Evolutionary conservation across 768 basidiomycete genomes (phyloP).

Genomic region (Phaeotremella skinneri): DNA sequence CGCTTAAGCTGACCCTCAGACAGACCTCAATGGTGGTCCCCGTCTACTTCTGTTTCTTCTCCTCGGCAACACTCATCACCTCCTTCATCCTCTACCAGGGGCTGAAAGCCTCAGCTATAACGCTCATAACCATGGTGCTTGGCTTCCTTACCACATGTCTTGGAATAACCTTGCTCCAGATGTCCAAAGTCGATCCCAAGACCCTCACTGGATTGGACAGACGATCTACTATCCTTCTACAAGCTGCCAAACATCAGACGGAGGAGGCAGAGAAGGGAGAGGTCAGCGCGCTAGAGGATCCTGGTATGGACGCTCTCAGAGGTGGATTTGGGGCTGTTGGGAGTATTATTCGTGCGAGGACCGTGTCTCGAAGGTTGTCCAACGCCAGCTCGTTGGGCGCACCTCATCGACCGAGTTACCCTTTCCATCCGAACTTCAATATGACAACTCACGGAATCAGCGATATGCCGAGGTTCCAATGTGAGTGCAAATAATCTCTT

Average conservation of each 20-base stretch:
- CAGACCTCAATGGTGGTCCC: conserved; percentile 60
- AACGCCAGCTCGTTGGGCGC: conserved; percentile 26
- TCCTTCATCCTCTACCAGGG: conserved; percentile 82
- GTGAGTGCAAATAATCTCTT: conserved; percentile 39
- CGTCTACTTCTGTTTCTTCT: conserved; percentile 55
- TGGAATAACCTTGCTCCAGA: conserved; percentile 91
- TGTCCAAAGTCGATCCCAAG: conserved; percentile 69
- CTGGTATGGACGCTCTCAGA: conserved; percentile 85
- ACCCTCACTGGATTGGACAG: conserved; percentile 72
- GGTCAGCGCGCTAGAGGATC: conserved; percentile 69
- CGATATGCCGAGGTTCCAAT: conserved; percentile 71
- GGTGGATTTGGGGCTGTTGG: conserved; percentile 90
- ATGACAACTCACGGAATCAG: conserved; percentile 52
- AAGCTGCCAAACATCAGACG: conserved; percentile 73
- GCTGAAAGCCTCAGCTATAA: conserved; percentile 67
- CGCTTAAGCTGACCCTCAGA: conserved; percentile 2
- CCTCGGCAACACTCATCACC: conserved; percentile 54
- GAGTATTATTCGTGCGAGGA: conserved; percentile 66
- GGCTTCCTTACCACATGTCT: conserved; percentile 71
- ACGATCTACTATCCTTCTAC: conserved; percentile 81
- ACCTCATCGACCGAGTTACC: conserved; percentile 55
- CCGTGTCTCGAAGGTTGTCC: conserved; percentile 35
- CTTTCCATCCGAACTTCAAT: conserved; percentile 55
- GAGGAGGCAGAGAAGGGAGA: conserved; percentile 72
- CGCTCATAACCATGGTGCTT: conserved; percentile 85